Evolutionary conservation across 2,329 filamentous ascomycete genomes (phyloP).

Genomic region (Orbilia quercus): DNA sequence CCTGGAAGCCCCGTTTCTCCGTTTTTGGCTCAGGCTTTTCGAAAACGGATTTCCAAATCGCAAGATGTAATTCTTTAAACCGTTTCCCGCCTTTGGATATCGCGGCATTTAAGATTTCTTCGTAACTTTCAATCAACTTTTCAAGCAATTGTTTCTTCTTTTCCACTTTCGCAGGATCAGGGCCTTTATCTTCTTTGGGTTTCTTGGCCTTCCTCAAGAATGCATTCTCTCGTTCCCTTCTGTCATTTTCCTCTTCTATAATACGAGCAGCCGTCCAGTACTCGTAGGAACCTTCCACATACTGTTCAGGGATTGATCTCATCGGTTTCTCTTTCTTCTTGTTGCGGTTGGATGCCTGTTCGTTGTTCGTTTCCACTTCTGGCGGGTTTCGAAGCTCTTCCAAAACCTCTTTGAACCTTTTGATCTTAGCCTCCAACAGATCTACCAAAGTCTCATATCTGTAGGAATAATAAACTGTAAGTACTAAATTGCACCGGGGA

Average conservation of each 20-base stretch:
- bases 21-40: conserved; percentile 58
- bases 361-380: conserved; percentile 63
- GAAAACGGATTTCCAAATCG: conserved; percentile 13
- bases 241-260: conserved; percentile 47
- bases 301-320: conserved; percentile 16
- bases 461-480: not conserved
- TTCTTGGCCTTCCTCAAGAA: conserved; percentile 6
- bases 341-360: conserved; percentile 8
- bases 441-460: conserved; percentile 57
- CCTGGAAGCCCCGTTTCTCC: conserved; percentile 22
- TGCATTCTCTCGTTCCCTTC: no score
- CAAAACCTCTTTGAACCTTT: not conserved
- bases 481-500: no score
- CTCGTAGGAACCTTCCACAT: conserved; percentile 20
- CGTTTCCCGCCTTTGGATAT: conserved; percentile 68
- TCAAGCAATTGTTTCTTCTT: conserved; percentile 60
- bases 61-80: conserved; percentile 16
- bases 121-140: conserved; percentile 55
- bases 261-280: conserved; percentile 28
- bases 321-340: conserved; percentile 16
- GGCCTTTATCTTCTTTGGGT: conserved; percentile 2
- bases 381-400: conserved; percentile 58
- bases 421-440: not conserved
- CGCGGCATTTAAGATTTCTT: conserved; percentile 50
- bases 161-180: conserved; percentile 63